A percentile compares a stretch with the other conserved stretches of the same genome.
phyloP scores from a whole-genome alignment of 352 stramenopile genomes.

The Globisporangium paddicum region DNA sequence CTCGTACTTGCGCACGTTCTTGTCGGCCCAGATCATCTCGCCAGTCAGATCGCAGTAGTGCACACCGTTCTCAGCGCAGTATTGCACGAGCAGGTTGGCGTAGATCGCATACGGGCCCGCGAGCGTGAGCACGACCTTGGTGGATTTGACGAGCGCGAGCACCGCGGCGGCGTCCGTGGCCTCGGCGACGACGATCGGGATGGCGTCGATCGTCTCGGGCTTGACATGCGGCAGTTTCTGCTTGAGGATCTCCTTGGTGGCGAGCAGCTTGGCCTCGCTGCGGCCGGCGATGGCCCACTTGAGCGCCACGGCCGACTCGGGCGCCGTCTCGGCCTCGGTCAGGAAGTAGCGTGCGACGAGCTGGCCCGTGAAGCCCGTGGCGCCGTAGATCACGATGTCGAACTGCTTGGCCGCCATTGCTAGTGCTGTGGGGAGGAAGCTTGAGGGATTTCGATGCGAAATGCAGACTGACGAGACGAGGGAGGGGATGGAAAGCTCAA shows the following conservation, averaged over 20 bases:
- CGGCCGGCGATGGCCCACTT: conserved; percentile 84
- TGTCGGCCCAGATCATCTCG: conserved; percentile 74
- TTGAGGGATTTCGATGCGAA: too few relatives aligned
- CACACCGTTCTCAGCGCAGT: conserved; percentile 80
- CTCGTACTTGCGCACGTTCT: conserved; percentile 63
- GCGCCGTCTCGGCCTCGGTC: conserved; percentile 23
- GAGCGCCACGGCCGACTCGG: conserved; percentile 15
- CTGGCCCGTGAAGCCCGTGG: conserved; percentile 77
- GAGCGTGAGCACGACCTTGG: conserved; percentile 66
- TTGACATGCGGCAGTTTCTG: conserved; percentile 13
- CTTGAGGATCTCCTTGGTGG: conserved; percentile 30
- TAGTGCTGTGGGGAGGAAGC: too few relatives aligned
- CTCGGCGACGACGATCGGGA: conserved; percentile 46
- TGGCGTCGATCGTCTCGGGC: conserved; percentile 13
- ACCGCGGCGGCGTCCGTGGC: conserved; percentile 41
- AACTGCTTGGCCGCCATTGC: conserved; percentile 17
- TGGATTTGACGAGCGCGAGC: conserved; percentile 49
- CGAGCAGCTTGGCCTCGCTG: conserved; percentile 53
- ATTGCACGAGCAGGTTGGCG: conserved; percentile 61
- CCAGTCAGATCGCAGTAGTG: conserved; percentile 89
- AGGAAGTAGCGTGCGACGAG: conserved; percentile 64
- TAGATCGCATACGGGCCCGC: conserved; percentile 80
- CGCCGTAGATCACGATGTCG: conserved; percentile 73
- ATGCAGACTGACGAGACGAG: too few relatives aligned
- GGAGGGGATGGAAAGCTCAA: too few relatives aligned